These are phyloP conservation scores for Cucurbita maxima DNA, from an alignment of 306 rosid species.

Conservation along the genomic window DNA sequence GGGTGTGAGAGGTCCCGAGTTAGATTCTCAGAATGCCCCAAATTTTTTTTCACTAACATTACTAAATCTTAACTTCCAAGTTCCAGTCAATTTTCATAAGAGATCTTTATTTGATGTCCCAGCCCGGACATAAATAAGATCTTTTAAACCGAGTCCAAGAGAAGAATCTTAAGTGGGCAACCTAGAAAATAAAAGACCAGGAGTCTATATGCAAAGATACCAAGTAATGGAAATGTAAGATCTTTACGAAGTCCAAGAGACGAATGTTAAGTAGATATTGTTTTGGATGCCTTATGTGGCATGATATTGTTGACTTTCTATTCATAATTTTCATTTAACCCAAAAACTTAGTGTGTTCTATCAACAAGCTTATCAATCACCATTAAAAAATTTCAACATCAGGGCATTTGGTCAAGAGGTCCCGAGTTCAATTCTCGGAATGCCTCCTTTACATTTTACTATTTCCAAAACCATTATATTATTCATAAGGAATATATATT, in stretches of 20 bases:
- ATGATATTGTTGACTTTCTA: too few species aligned
- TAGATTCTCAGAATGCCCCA: not conserved
- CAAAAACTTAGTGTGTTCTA: too few species aligned
- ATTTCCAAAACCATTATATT: too few species aligned
- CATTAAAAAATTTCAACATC: too few species aligned
- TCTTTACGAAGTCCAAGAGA: not conserved
- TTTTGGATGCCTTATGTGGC: too few species aligned
- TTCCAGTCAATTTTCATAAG: too few species aligned
- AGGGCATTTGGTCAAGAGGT: not conserved
- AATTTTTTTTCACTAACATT: too few species aligned
- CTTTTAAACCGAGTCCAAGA: not conserved
- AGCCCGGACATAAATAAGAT: not conserved
- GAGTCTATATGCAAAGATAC: not conserved
- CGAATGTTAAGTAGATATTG: not conserved
- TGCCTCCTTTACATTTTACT: not conserved
- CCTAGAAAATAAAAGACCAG: not conserved
- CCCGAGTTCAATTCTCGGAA: not conserved
- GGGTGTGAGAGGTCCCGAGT: not conserved
- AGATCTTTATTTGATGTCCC: too few species aligned
- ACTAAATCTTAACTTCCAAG: too few species aligned
- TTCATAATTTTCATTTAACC: too few species aligned
- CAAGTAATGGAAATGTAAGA: not conserved
- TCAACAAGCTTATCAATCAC: too few species aligned
- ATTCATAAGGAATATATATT: too few species aligned
- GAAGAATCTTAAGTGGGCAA: not conserved